Percentiles rank a stretch among this genome's conserved stretches.
phyloP scores from a whole-genome alignment of 768 basidiomycete genomes.

The Amanita inopinata region DNA sequence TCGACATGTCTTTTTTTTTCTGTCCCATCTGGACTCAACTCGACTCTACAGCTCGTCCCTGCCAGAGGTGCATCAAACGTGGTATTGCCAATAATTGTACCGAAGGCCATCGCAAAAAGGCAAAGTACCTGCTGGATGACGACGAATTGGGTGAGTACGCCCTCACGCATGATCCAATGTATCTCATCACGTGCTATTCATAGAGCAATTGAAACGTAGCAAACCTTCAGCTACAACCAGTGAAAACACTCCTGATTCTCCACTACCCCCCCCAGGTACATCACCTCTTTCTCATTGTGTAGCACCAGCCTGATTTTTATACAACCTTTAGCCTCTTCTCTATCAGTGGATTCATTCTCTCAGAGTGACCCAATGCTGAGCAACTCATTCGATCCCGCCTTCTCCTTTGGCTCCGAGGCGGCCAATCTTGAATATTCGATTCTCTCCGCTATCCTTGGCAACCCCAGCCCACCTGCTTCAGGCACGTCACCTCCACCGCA shows the following conservation, averaged over 20 bases:
- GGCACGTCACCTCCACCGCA: slow-evolving; percentile 33
- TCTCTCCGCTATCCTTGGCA: slow-evolving; percentile 83
- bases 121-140: slow-evolving; percentile 92
- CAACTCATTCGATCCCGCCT: slow-evolving; percentile 49
- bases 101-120: slow-evolving; percentile 95
- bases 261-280: slow-evolving; percentile 27
- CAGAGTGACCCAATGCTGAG: slow-evolving; percentile 53
- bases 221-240: slow-evolving; percentile 23
- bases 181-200: slow-evolving; percentile 28
- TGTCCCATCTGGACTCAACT: slow-evolving; percentile 13
- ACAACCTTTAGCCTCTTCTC: slow-evolving; percentile 13
- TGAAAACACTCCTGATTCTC: slow-evolving; percentile 22
- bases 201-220: slow-evolving; percentile 41
- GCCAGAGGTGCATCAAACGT: slow-evolving; percentile 91
- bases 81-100: slow-evolving; percentile 82
- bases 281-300: slow-evolving; percentile 11
- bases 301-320: background rate
- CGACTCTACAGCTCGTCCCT: slow-evolving; percentile 70
- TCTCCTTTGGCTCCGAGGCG: slow-evolving; percentile 77
- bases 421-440: slow-evolving; percentile 95
- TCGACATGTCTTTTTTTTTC: slow-evolving; percentile 11
- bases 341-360: slow-evolving; percentile 40
- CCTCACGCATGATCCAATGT: slow-evolving; percentile 17
- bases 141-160: slow-evolving; percentile 71
- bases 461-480: slow-evolving; percentile 48